Base-by-base conservation (phyloP, 2,329 filamentous ascomycete genomes). In the Pezicula rhizophila region DNA sequence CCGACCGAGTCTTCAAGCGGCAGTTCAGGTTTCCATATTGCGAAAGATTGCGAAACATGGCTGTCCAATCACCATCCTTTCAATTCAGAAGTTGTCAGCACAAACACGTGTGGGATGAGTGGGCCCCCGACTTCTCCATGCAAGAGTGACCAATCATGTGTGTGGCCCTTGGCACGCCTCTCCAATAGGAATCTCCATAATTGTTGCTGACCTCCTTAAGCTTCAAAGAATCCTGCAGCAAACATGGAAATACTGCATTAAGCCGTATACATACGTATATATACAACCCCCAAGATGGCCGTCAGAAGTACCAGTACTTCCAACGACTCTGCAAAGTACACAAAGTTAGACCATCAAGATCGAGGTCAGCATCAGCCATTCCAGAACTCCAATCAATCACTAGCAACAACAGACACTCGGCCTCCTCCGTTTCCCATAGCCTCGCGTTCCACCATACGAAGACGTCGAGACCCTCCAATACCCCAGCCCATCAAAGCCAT, bases 401-500 rank as follows among this genome's bases (percentile, higher is more conserved):
- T 11, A 25, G 10, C 12, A 31, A 31, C 28, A 28, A 31, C 28
- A 28, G 18, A 15, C 8, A 42, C 40, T 26, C 40, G 20, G 12
- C 34, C 25, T 45, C 4, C 33, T 44, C 31, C 40, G 17, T 45
- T 26, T 34, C 10, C 34, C n/a, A 20, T 26, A 49, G 23, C 38
- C 44, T 49, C 45, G 31, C 48, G 45, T 45, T 20, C 48, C 10
- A 48, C 48, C 26, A 34, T 54, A 39, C 47, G 50, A 34, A 52
- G 55, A 45, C 52, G 51, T 31, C 45, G 48, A 34, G 46, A 44
- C 31, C 31, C 48, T 37, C 25, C 40, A 42, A 39, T 20, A 33
- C 45, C 48, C 5, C 42, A 46, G 23, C 51, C 52, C 25, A 47
- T 52, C 14, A 49, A 40, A 55, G 47, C 47, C n/a, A 64, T 65